phyloP scores from a whole-genome alignment of 192 early-diverging fungal species.

The Podila epigama region DNA sequence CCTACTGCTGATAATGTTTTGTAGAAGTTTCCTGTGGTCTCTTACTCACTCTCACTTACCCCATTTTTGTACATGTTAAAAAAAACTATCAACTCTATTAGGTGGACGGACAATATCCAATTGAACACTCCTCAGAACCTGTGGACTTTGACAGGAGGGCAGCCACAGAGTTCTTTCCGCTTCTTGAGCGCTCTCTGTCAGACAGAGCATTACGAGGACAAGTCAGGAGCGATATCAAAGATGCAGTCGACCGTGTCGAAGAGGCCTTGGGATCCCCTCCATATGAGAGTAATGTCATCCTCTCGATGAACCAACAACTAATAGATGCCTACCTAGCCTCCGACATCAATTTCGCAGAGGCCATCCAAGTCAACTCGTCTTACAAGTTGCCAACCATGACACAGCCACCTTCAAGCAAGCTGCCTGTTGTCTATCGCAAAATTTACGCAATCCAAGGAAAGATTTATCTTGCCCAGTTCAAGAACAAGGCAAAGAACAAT shows the following conservation, averaged over 20 bases:
- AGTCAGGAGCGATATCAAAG: conserved; percentile 66
- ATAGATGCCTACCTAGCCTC: conserved; percentile 47
- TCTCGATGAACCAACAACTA: conserved; percentile 47
- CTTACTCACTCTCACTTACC: too few species aligned
- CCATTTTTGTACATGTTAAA: too few species aligned
- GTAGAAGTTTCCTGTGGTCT: too few species aligned
- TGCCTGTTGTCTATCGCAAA: conserved; percentile 55
- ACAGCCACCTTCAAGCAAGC: conserved; percentile 38
- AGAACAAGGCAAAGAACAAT: conserved; percentile 57
- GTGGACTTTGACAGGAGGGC: conserved; percentile 60
- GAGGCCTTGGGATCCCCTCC: conserved; percentile 60
- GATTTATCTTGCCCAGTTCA: conserved; percentile 55
- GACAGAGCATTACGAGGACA: conserved; percentile 48
- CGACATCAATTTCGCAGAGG: conserved; percentile 46
- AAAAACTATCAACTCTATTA: too few species aligned
- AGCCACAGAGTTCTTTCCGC: conserved; percentile 59
- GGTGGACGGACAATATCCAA: conserved; percentile 55
- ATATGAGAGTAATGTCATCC: conserved; percentile 51
- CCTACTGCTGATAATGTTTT: too few species aligned
- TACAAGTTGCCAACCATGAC: conserved; percentile 26
- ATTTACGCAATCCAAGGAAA: conserved; percentile 68
- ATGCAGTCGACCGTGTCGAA: conserved; percentile 64
- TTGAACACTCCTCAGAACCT: conserved; percentile 60
- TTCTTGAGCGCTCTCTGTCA: conserved; percentile 53
- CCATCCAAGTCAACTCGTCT: conserved; percentile 23